These are phyloP conservation scores for Pythium grandisporangium DNA, from an alignment of 352 stramenopile species.

Conservation along the genomic window DNA sequence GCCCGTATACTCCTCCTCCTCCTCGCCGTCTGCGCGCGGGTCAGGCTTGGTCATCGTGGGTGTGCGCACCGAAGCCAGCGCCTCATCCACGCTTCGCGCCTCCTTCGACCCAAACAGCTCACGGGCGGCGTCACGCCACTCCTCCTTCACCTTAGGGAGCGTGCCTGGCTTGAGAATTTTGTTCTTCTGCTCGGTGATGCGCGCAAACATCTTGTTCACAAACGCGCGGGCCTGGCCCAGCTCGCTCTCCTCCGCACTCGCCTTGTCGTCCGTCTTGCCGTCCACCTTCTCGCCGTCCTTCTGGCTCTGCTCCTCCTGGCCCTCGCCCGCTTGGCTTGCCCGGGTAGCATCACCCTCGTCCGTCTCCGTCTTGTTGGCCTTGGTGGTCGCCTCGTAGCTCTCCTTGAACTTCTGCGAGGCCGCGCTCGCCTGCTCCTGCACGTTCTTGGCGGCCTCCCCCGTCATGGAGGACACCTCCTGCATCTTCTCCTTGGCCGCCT, in stretches of 20 bases:
- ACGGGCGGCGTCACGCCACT: conserved; percentile 63
- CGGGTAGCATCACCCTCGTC: neutral
- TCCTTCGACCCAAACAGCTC: conserved; percentile 73
- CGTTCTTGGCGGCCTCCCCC: conserved; percentile 44
- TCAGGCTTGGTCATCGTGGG: conserved; percentile 27
- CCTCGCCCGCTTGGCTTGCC: no score
- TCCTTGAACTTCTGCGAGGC: conserved; percentile 65
- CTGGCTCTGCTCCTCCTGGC: no score
- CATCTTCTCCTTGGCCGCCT: conserved; percentile 54
- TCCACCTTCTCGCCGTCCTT: no score
- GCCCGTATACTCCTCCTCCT: conserved; percentile 50
- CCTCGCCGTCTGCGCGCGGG: conserved; percentile 18
- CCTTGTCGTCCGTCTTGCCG: conserved; percentile 1
- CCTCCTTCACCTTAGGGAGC: conserved; percentile 37
- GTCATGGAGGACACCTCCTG: conserved; percentile 45
- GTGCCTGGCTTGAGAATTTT: conserved; percentile 50
- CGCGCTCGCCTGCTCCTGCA: conserved; percentile 39
- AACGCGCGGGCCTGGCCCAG: conserved; percentile 37
- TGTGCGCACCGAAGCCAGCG: conserved; percentile 55
- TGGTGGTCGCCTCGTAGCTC: conserved; percentile 16
- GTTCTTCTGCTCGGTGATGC: conserved; percentile 36
- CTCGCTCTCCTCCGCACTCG: conserved; percentile 4
- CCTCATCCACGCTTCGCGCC: conserved; percentile 67
- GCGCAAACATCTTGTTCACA: conserved; percentile 48
- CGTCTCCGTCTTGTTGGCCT: conserved; percentile 10